Evolutionary conservation across 2,329 filamentous ascomycete species (phyloP), one percentile per base, ranked within the genome.

Genomic region (Beauveria pseudobassiana): DNA sequence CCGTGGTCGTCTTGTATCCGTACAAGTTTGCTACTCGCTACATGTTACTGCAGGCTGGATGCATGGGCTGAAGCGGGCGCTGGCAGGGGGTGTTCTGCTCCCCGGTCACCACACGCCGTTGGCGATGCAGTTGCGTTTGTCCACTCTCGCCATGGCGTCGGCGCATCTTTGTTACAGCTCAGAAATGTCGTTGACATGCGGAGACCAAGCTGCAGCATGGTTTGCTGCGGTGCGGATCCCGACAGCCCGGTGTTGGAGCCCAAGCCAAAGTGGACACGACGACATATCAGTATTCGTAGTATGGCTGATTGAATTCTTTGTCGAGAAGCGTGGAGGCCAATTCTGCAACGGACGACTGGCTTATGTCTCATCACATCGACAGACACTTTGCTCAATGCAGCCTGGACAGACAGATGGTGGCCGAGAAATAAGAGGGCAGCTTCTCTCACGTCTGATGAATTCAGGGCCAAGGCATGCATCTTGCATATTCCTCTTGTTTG

Each of bases 131-230:
- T 53, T 52, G 57, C 57, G 49, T 46, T 26, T 60, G 48, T 59
- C 38, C 46, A 59, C 24, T 22, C 20, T 49, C 12, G 48, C 14
- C 24, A 40, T 60, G 57, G 57, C 49, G 57, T 53, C n/a, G 40
- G 57, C 26, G 57, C 49, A 53, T 46, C 24, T 53, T 60, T 60
- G 40, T 60, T 60, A 60, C 57, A 60, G 57, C 57, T 60, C 57
- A 60, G 48, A 60, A 60, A 60, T 20, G 38, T 46, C 40, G 57
- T 52, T 38, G 16, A 26, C 6, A 30, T 26, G 57, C 57, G 57
- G 57, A 50, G 57, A 40, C 40, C 24, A n/a, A 52, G 57, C 46
- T 51, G 38, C 38, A 34, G 38, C 14, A 9, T 52, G 20, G 57
- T 60, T 45, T 60, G 57, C 34, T 60, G 24, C 24, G 26, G 20